A percentile compares a stretch with the other conserved stretches of the same genome.
Evolutionary conservation across 1,284 basidiomycete genomes (phyloP).

Genomic region (Tylopilus sp.): DNA sequence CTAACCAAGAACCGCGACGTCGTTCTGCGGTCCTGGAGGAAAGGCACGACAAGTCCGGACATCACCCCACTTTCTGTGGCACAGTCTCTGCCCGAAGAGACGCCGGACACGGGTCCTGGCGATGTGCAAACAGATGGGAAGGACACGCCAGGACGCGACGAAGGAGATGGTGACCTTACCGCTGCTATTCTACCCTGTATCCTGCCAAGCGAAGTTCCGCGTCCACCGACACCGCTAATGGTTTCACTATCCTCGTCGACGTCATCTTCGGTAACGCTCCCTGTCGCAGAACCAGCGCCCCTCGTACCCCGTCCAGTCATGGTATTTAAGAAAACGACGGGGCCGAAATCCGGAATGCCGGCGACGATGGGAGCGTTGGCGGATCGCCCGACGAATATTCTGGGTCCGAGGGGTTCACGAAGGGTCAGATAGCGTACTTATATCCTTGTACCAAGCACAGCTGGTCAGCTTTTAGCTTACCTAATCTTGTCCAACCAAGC

Average conservation of each 20-base stretch:
- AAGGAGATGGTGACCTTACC: slow-evolving; percentile 20
- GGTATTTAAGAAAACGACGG: slow-evolving; percentile 26
- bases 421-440: slow-evolving; percentile 22
- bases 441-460: slow-evolving; percentile 6
- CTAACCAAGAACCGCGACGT: slow-evolving; percentile 58
- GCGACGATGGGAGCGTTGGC: slow-evolving; percentile 27
- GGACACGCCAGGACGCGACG: slow-evolving; percentile 11
- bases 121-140: slow-evolving; percentile 20
- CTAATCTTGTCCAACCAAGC: slow-evolving; percentile 1
- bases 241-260: slow-evolving; percentile 38
- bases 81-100: slow-evolving; percentile 33
- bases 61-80: slow-evolving; percentile 26
- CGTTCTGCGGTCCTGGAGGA: slow-evolving; percentile 51
- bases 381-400: slow-evolving; percentile 38
- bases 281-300: slow-evolving; percentile 14
- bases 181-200: slow-evolving; percentile 13
- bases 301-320: slow-evolving; percentile 17
- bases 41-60: slow-evolving; percentile 25
- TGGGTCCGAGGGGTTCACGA: slow-evolving; percentile 36
- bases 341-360: slow-evolving; percentile 22
- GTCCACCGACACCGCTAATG: slow-evolving; percentile 22
- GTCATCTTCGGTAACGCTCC: slow-evolving; percentile 35
- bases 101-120: slow-evolving; percentile 10
- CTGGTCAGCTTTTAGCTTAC: too few species aligned
- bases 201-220: slow-evolving; percentile 5